Base-by-base conservation (phyloP, 768 basidiomycete genomes). In the Gymnopilus dilepis region DNA sequence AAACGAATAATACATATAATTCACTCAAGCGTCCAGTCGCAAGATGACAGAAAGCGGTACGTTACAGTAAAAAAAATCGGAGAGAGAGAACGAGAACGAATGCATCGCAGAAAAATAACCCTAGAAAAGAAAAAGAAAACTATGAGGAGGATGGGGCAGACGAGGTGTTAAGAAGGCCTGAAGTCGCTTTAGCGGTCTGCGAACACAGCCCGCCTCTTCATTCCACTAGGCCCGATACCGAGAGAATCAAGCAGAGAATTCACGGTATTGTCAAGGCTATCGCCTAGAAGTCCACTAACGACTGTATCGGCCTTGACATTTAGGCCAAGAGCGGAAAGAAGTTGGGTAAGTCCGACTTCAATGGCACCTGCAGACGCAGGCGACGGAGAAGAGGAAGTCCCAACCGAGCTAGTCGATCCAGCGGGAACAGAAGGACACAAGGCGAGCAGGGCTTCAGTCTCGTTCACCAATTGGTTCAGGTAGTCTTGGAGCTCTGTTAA, bases 291-390 rank as follows among this genome's bases (percentile, higher is more conserved):
- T 12, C 60, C 58, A 56, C 62, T 64, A n/a, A 63, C 63, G 9
- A 65, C 59, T 6, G 58, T 60, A 53, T 61, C 60, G 11, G 58
- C 60, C 12, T 58, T 48, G 13, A 62, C 30, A 40, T 62, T 33
- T n/a, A 68, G 47, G 17, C 67, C 67, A 6, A 68, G 47, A 21
- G 60, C 60, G 28, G 58, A 47, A 22, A 68, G 50, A 42, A 65
- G 45, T 31, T 68, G 65, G 6, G 60, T 68, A 30, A 65, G 51
- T 7, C 67, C 64, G n/a, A 63, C 56, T 17, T 62, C 45, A 21
- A 68, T 58, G 28, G 60, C 54, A 9, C 59, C 60, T 6, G 59
- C 54, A n/a, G 50, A 33, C 0, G 40, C 22, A 5, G 40, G 31
- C 34, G 41, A 21, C 30, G 28, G 19, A 53, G 41, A 26, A 22